phyloP scores from a whole-genome alignment of 2,329 filamentous ascomycete genomes.

The Dryadomyces sulphureus region DNA sequence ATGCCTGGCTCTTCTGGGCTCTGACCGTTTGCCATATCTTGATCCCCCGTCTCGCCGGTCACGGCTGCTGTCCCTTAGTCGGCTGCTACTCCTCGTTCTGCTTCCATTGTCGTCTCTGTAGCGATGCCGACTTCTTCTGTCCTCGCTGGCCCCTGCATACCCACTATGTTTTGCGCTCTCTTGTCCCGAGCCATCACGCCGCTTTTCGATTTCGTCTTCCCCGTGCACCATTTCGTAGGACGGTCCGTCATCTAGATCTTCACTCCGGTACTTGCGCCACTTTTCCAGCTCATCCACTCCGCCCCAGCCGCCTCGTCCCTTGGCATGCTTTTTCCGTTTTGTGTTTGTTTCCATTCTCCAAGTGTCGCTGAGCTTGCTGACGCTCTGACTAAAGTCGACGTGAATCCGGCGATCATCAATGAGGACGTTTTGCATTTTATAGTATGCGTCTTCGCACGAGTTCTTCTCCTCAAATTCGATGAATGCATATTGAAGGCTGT shows the following conservation, averaged over 20 bases:
- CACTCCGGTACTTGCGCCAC: conserved; percentile 74
- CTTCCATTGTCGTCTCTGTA: not conserved
- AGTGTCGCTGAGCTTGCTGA: conserved; percentile 69
- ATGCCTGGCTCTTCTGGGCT: conserved; percentile 7
- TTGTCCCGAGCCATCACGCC: conserved; percentile 25
- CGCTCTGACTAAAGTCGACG: conserved; percentile 96
- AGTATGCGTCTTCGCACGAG: conserved; percentile 88
- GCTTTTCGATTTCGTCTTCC: conserved; percentile 48
- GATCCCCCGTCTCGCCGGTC: conserved; percentile 8
- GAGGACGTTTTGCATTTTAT: conserved; percentile 96
- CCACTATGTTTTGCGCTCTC: no score
- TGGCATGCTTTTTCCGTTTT: conserved; percentile 45
- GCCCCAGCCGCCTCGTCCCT: conserved; percentile 63
- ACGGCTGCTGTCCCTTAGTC: not conserved
- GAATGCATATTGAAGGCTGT: conserved; percentile 93
- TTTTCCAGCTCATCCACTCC: conserved; percentile 81
- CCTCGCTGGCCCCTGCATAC: not conserved
- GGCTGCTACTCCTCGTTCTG: not conserved
- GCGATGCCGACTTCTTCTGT: not conserved
- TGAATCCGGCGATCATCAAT: conserved; percentile 97
- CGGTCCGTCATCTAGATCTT: conserved; percentile 29
- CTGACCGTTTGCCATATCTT: not conserved
- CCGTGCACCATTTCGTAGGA: conserved; percentile 71
- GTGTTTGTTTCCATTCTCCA: conserved; percentile 79
- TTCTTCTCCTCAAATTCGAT: conserved; percentile 91